These are phyloP conservation scores for Lachancea mirantina DNA, from an alignment of 805 yeast species.

Conservation along the genomic window DNA sequence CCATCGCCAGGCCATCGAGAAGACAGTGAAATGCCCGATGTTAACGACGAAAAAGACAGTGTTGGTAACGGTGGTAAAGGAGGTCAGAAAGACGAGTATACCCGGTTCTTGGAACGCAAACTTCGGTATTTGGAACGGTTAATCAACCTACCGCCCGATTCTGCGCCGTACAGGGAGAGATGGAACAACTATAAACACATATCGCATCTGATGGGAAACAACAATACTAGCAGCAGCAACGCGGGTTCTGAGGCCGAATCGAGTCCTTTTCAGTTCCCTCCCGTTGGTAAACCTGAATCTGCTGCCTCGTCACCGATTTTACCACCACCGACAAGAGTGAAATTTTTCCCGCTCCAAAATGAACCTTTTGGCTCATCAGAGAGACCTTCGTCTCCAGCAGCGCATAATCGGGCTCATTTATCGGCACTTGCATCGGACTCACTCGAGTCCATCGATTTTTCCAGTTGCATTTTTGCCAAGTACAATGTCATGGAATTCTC, in stretches of 20 bases:
- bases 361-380: not conserved
- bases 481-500: constrained; percentile 43
- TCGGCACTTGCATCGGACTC: constrained; percentile 26
- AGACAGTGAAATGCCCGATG: no score
- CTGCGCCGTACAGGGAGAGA: constrained; percentile 27
- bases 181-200: constrained; percentile 33
- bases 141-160: constrained; percentile 26
- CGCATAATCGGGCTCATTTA: constrained; percentile 5
- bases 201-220: constrained; percentile 28
- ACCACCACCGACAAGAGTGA: constrained; percentile 7
- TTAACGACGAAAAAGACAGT: constrained; percentile 12
- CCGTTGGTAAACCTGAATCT: not conserved
- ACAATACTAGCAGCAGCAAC: not conserved
- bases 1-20: constrained; percentile 3
- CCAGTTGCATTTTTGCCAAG: constrained; percentile 38
- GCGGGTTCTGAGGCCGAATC: not conserved
- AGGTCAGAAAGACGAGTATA: constrained; percentile 56
- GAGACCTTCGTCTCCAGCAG: constrained; percentile 1
- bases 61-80: no score
- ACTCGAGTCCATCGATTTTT: constrained; percentile 34
- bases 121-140: constrained; percentile 45
- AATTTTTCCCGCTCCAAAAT: constrained; percentile 9
- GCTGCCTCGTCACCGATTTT: constrained; percentile 7
- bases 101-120: constrained; percentile 48
- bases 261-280: no score